phyloP scores from a whole-genome alignment of 768 basidiomycete genomes.

The Lactarius pseudohatsudake region DNA sequence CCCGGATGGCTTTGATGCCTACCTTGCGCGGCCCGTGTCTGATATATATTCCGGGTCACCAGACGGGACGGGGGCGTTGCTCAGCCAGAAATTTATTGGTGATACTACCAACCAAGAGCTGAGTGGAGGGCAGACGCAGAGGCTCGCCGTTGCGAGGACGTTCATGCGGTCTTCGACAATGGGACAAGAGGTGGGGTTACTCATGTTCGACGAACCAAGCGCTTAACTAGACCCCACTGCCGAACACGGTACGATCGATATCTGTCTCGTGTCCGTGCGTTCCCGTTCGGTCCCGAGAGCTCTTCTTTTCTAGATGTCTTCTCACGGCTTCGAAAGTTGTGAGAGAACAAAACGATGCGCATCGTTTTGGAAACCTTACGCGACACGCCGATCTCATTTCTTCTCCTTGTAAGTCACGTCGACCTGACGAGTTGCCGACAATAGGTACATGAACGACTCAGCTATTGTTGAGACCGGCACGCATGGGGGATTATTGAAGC shows the following conservation, averaged over 20 bases:
- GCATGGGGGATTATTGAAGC: conserved; percentile 56
- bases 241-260: conserved; percentile 55
- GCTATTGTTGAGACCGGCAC: conserved; percentile 63
- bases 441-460: conserved; percentile 69
- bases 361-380: conserved; percentile 67
- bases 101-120: conserved; percentile 32
- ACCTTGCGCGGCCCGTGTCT: conserved; percentile 63
- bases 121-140: conserved; percentile 76
- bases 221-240: conserved; percentile 74
- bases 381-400: conserved; percentile 44
- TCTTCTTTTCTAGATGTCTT: conserved; percentile 53
- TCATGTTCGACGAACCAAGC: conserved; percentile 75
- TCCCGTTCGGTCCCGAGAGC: background rate
- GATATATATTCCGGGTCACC: conserved; percentile 67
- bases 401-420: background rate
- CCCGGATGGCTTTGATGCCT: conserved; percentile 67
- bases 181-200: conserved; percentile 51
- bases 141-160: conserved; percentile 70
- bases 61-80: conserved; percentile 60
- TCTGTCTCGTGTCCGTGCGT: background rate
- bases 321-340: conserved; percentile 60
- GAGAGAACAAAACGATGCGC: conserved; percentile 82
- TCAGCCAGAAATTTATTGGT: conserved; percentile 52
- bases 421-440: background rate
- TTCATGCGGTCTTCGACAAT: conserved; percentile 62